These are phyloP conservation scores for Quercus bicolor DNA, from an alignment of 306 rosid genomes.

Conservation along the genomic window DNA sequence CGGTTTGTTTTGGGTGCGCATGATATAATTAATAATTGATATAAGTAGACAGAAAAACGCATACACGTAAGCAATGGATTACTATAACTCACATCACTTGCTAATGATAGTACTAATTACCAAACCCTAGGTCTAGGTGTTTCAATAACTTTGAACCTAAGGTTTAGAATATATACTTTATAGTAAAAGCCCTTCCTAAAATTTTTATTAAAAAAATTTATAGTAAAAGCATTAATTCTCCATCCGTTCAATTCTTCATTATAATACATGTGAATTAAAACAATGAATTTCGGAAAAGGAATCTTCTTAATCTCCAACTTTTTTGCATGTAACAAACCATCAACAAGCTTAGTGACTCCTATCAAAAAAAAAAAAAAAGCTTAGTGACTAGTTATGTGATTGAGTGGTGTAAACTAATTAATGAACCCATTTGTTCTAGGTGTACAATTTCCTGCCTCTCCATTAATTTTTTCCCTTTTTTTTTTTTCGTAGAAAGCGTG, in stretches of 20 bases:
- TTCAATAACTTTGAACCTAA: too few relatives aligned
- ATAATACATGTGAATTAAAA: conserved; percentile 47
- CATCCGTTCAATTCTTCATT: conserved; percentile 24
- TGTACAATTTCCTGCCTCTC: background rate
- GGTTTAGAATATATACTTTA: too few relatives aligned
- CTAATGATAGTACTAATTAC: background rate
- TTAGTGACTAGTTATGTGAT: too few relatives aligned
- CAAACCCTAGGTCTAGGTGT: too few relatives aligned
- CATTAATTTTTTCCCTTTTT: background rate
- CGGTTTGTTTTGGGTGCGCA: too few relatives aligned
- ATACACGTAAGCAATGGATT: conserved; percentile 40
- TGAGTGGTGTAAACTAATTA: too few relatives aligned
- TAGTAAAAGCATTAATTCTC: conserved; percentile 11
- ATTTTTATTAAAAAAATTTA: background rate
- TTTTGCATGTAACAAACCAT: conserved; percentile 37
- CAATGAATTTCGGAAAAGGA: conserved; percentile 41
- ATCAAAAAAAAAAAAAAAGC: background rate
- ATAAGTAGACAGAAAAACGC: too few relatives aligned
- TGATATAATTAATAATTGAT: too few relatives aligned
- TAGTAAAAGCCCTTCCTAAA: too few relatives aligned
- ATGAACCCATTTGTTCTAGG: background rate
- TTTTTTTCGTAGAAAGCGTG: too few relatives aligned
- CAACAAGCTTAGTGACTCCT: background rate
- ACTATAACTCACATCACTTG: conserved; percentile 16
- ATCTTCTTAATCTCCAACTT: conserved; percentile 52